A percentile compares a stretch with the other conserved stretches of the same genome.
Conservation (phyloP, 306 rosid genomes). For the Cercis canadensis region DNA sequence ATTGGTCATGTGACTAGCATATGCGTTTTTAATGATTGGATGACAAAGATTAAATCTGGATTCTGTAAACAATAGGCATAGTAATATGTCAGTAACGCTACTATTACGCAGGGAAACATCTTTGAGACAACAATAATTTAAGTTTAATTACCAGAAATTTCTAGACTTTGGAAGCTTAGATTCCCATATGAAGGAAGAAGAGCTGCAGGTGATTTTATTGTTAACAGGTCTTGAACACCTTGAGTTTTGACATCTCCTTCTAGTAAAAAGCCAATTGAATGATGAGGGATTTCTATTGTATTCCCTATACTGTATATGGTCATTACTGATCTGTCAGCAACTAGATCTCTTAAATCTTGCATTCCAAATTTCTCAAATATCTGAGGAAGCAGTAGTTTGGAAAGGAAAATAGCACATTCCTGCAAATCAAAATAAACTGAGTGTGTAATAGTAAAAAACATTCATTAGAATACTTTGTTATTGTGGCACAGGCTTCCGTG, state of each 20-base stretch:
- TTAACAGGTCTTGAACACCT: constrained; percentile 59
- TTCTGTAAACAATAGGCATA: no score
- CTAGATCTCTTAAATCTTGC: constrained; percentile 84
- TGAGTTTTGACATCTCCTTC: constrained; percentile 80
- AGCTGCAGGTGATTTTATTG: constrained; percentile 73
- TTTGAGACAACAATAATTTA: constrained; percentile 18
- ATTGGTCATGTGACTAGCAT: no score
- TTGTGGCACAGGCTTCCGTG: no score
- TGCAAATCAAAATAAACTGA: constrained; percentile 45
- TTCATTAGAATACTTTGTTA: not conserved
- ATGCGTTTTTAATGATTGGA: no score
- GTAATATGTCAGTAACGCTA: no score
- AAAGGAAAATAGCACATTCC: constrained; percentile 91
- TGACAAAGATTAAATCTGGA: no score
- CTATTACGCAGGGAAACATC: not conserved
- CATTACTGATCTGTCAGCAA: constrained; percentile 71
- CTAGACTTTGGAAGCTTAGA: constrained; percentile 68
- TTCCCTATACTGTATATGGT: constrained; percentile 64
- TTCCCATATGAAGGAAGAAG: constrained; percentile 63
- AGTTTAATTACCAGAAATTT: constrained; percentile 51
- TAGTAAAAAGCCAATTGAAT: constrained; percentile 75
- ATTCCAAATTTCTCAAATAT: constrained; percentile 77
- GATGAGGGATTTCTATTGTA: constrained; percentile 77
- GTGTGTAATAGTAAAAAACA: not conserved
- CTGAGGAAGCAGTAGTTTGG: constrained; percentile 79